Evolutionary conservation across 257 asterid genomes (phyloP).

Genomic region (Capsicum baccatum): DNA sequence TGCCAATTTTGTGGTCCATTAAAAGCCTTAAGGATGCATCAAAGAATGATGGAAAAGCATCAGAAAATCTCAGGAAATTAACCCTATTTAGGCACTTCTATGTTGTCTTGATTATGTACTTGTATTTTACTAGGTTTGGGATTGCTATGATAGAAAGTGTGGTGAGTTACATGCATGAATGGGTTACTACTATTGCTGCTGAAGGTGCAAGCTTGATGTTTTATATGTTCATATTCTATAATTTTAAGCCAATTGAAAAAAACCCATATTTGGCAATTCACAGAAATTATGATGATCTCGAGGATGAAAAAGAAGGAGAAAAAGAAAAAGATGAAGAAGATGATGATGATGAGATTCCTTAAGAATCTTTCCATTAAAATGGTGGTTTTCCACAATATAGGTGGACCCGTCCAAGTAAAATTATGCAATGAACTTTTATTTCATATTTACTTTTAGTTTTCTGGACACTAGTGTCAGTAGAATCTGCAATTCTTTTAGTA

Average conservation of each 20-base stretch:
- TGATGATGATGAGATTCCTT: not conserved
- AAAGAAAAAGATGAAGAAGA: not conserved
- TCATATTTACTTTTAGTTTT: not conserved
- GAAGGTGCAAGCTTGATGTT: conserved; percentile 46
- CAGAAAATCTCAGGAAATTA: conserved; percentile 40
- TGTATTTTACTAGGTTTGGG: conserved; percentile 50
- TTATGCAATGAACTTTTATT: not conserved
- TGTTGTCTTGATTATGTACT: conserved; percentile 40
- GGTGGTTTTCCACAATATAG: not conserved
- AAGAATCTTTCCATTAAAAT: not conserved
- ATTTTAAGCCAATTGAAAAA: conserved; percentile 43
- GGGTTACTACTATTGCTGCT: conserved; percentile 41
- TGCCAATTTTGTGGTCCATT: conserved; percentile 52
- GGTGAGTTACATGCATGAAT: conserved; percentile 33
- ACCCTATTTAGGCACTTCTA: conserved; percentile 46
- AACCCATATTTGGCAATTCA: conserved; percentile 40
- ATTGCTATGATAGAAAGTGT: conserved; percentile 35
- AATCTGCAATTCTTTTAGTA: not conserved
- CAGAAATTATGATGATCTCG: not conserved
- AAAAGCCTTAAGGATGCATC: conserved; percentile 39
- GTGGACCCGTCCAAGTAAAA: not conserved
- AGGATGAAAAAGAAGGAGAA: not conserved
- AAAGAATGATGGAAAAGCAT: conserved; percentile 46
- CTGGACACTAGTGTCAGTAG: not conserved
- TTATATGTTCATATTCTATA: conserved; percentile 42